A percentile compares a stretch with the other conserved stretches of the same genome.
These are phyloP conservation scores for Soucietia sequanensis DNA, from an alignment of 805 yeast species.

Conservation along the genomic window DNA sequence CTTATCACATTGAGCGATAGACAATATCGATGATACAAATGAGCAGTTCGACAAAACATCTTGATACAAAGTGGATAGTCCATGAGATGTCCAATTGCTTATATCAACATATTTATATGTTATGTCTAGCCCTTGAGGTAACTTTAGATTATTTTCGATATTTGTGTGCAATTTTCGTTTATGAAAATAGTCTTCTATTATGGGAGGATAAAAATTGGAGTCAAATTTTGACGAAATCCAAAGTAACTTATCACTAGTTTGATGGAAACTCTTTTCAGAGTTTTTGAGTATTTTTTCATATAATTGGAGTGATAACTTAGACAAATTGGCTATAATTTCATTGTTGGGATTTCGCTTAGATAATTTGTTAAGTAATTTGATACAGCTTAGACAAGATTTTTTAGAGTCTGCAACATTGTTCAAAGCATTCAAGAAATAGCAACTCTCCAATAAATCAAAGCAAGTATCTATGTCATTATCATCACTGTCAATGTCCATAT, in stretches of 20 bases:
- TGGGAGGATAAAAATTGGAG: conserved; percentile 16
- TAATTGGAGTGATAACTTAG: conserved; percentile 17
- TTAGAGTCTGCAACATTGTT: conserved; percentile 16
- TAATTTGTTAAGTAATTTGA: conserved; percentile 21
- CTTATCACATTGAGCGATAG: conserved; percentile 35
- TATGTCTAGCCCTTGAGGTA: too few relatives aligned
- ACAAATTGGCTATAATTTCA: conserved; percentile 13
- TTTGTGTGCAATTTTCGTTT: too few relatives aligned
- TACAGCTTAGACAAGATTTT: conserved; percentile 17
- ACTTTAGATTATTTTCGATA: too few relatives aligned
- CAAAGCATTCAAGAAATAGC: conserved; percentile 13
- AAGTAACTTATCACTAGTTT: conserved; percentile 15
- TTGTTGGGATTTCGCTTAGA: conserved; percentile 8
- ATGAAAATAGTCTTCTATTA: too few relatives aligned
- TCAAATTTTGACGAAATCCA: conserved; percentile 27
- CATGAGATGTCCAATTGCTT: conserved; percentile 46
- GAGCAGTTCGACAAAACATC: conserved; percentile 68
- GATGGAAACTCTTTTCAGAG: background rate
- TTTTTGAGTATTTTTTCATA: conserved; percentile 15
- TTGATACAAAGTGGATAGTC: conserved; percentile 40
- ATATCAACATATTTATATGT: too few relatives aligned
- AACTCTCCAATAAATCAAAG: conserved; percentile 12
- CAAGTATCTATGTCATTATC: conserved; percentile 4
- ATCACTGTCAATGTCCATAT: too few relatives aligned
- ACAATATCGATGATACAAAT: conserved; percentile 65